Conservation (phyloP, 306 rosid species). For the Hippophae gyantsensis region DNA sequence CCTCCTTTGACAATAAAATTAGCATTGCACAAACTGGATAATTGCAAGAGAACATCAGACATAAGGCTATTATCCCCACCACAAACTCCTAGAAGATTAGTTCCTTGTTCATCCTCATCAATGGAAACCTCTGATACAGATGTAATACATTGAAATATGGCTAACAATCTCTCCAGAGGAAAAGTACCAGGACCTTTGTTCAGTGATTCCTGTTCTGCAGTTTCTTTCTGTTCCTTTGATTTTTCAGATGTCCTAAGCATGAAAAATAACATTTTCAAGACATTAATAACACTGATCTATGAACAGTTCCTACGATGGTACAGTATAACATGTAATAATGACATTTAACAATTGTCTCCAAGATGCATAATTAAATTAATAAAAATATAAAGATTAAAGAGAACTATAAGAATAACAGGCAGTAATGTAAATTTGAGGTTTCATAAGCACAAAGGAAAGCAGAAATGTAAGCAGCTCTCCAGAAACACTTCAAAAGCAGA, state of each 20-base stretch:
- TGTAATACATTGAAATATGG: constrained; percentile 81
- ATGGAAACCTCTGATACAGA: constrained; percentile 52
- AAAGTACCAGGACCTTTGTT: constrained; percentile 96
- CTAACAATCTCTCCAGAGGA: constrained; percentile 85
- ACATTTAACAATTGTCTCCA: no score
- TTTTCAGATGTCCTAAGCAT: constrained; percentile 52
- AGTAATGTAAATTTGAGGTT: no score
- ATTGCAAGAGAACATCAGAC: constrained; percentile 77
- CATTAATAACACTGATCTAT: no score
- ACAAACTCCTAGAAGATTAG: constrained; percentile 32
- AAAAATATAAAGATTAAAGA: no score
- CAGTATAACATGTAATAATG: no score
- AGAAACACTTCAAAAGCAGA: no score
- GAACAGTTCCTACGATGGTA: no score
- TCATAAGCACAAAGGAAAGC: no score
- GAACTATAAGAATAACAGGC: no score
- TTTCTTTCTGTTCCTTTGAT: constrained; percentile 60
- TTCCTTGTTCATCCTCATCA: constrained; percentile 46
- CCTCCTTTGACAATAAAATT: constrained; percentile 72
- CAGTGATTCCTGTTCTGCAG: constrained; percentile 62
- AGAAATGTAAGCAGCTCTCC: no score
- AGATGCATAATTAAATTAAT: no score
- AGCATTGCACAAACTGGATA: constrained; percentile 84
- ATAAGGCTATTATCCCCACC: constrained; percentile 44
- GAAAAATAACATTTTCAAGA: constrained; percentile 15